phyloP scores from a whole-genome alignment of 225 moss, liverwort and hornwort genomes.

The Anthoceros angustus region DNA sequence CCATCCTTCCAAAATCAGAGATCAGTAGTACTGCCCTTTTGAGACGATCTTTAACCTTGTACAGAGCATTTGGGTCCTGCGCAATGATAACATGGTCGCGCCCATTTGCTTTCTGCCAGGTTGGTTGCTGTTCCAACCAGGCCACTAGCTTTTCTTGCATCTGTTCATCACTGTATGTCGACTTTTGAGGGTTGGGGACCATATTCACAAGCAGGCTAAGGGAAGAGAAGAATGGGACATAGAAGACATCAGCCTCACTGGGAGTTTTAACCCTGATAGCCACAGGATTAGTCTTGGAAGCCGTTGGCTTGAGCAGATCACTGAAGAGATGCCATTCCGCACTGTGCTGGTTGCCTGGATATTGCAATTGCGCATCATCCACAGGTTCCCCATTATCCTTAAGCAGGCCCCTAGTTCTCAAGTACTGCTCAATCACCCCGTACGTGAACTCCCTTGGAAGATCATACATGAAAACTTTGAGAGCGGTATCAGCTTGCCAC shows the following conservation, averaged over 20 bases:
- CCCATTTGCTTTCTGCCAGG: not conserved
- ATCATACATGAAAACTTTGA: not conserved
- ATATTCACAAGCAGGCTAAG: not conserved
- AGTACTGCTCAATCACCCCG: not conserved
- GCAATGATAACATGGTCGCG: not conserved
- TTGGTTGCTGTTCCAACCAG: not conserved
- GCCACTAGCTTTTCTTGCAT: not conserved
- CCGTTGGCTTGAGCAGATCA: not conserved
- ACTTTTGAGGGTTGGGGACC: not conserved
- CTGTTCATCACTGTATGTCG: not conserved
- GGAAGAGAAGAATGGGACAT: not conserved
- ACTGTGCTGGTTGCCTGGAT: slow-evolving; percentile 5
- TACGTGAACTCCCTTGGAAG: slow-evolving; percentile 1
- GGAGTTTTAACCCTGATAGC: not conserved
- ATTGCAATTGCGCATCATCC: not conserved
- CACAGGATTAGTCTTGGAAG: not conserved
- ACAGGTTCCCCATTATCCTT: not conserved
- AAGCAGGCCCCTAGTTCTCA: not conserved
- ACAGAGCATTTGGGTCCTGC: not conserved
- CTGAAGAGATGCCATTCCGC: not conserved
- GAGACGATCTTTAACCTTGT: not conserved
- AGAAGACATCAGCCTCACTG: slow-evolving; percentile 1
- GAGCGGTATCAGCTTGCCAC: not conserved
- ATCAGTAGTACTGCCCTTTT: not conserved
- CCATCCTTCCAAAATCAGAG: not conserved